These are phyloP conservation scores for Penicillium cinerascens DNA, from an alignment of 495 filamentous ascomycete species.

Conservation along the genomic window DNA sequence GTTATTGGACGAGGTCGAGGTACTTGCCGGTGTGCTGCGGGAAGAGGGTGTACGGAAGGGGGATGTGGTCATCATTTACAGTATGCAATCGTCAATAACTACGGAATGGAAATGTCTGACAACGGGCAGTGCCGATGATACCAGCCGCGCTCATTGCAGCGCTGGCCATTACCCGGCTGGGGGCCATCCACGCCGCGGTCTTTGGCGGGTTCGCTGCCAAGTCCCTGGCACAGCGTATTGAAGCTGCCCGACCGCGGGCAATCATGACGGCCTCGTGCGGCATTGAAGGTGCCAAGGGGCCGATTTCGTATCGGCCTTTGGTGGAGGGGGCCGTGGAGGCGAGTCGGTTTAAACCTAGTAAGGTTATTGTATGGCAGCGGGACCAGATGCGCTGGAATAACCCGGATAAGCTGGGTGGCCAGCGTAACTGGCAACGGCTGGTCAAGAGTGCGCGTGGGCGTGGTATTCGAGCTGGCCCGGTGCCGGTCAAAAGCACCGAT, in stretches of 20 bases:
- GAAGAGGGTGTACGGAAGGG: slow-evolving; percentile 82
- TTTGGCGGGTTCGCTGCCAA: slow-evolving; percentile 86
- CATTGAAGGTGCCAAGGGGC: slow-evolving; percentile 80
- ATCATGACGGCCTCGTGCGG: slow-evolving; percentile 90
- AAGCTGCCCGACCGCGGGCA: slow-evolving; percentile 68
- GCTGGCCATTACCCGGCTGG: slow-evolving; percentile 74
- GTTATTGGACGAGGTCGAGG: slow-evolving; percentile 78
- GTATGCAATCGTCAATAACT: slow-evolving; percentile 42
- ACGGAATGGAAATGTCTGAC: slow-evolving; percentile 1
- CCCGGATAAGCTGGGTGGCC: slow-evolving; percentile 56
- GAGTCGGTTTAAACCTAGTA: slow-evolving; percentile 59
- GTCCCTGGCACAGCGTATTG: slow-evolving; percentile 84
- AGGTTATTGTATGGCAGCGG: slow-evolving; percentile 73
- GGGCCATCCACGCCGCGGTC: slow-evolving; percentile 86
- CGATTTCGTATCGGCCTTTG: slow-evolving; percentile 66
- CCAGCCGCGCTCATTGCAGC: slow-evolving; percentile 82
- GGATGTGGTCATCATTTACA: slow-evolving; percentile 91
- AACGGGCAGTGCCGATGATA: slow-evolving; percentile 82
- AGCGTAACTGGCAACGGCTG: slow-evolving; percentile 76
- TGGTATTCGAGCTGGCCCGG: slow-evolving; percentile 62
- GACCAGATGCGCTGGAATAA: slow-evolving; percentile 72
- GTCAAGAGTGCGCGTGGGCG: slow-evolving; percentile 63
- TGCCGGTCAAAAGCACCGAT: slow-evolving; percentile 74
- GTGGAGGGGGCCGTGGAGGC: slow-evolving; percentile 62
- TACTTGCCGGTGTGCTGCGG: slow-evolving; percentile 74